phyloP scores from a whole-genome alignment of 2,329 filamentous ascomycete genomes.

The Botrytis deweyae region DNA sequence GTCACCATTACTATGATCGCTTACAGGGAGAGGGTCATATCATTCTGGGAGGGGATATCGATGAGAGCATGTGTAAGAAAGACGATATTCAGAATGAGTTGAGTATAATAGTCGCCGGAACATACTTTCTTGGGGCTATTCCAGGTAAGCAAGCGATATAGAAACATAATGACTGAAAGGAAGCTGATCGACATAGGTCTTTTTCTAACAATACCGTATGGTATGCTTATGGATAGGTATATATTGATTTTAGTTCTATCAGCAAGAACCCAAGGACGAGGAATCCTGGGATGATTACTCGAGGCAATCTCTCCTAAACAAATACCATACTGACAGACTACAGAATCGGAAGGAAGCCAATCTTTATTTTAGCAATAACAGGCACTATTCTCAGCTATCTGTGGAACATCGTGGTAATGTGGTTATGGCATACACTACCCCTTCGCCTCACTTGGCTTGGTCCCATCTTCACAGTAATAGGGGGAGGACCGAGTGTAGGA shows the following conservation, averaged over 20 bases:
- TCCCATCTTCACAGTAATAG: slow-evolving; percentile 38
- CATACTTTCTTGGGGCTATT: slow-evolving; percentile 37
- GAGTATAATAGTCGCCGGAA: slow-evolving; percentile 40
- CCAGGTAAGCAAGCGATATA: slow-evolving; percentile 31
- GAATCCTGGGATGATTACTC: neutral
- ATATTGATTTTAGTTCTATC: neutral
- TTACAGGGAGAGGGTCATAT: slow-evolving; percentile 31
- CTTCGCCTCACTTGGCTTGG: slow-evolving; percentile 40
- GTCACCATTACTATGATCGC: slow-evolving; percentile 41
- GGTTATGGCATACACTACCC: slow-evolving; percentile 40
- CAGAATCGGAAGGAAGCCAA: slow-evolving; percentile 41
- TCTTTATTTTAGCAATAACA: slow-evolving; percentile 38
- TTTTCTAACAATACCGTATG: slow-evolving; percentile 42
- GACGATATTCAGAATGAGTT: slow-evolving; percentile 42
- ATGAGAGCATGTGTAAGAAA: slow-evolving; percentile 42
- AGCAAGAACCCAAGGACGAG: neutral
- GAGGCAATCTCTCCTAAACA: too few relatives aligned
- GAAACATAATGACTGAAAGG: neutral
- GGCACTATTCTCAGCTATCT: slow-evolving; percentile 37
- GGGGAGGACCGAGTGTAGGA: slow-evolving; percentile 41
- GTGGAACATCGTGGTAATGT: slow-evolving; percentile 39
- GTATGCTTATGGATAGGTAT: slow-evolving; percentile 42
- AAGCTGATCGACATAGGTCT: slow-evolving; percentile 28
- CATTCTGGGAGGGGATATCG: slow-evolving; percentile 34
- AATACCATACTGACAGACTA: slow-evolving; percentile 17